phyloP scores from a whole-genome alignment of 2,329 filamentous ascomycete species.

The Phialemonium atrogriseum region DNA sequence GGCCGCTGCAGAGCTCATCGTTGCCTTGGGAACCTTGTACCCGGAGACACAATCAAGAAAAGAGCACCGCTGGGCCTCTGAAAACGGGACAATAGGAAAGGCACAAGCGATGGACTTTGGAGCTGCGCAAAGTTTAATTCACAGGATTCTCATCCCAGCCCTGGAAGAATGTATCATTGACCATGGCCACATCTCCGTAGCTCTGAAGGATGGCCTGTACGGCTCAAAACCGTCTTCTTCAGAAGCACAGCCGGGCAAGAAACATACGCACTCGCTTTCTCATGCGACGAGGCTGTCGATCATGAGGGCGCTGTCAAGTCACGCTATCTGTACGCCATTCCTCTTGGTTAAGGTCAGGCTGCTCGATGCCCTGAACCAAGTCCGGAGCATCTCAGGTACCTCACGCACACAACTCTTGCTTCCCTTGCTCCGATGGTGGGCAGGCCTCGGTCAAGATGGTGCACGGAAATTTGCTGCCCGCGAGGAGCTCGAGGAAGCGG shows the following conservation, averaged over 20 bases:
- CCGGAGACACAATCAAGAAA: constrained; percentile 13
- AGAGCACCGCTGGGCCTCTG: not conserved
- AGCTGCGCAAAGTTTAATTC: constrained; percentile 52
- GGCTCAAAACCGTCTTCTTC: constrained; percentile 35
- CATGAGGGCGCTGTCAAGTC: constrained; percentile 64
- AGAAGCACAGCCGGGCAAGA: constrained; percentile 34
- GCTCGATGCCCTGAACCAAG: constrained; percentile 61
- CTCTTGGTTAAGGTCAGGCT: constrained; percentile 62
- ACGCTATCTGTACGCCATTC: constrained; percentile 61
- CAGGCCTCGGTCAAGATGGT: constrained; percentile 41
- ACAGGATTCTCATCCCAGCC: constrained; percentile 60
- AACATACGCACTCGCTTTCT: constrained; percentile 31
- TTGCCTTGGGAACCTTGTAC: constrained; percentile 45
- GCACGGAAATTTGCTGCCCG: constrained; percentile 38
- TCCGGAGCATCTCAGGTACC: constrained; percentile 62
- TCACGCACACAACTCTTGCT: constrained; percentile 68
- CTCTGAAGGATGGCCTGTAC: constrained; percentile 54
- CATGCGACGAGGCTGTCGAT: constrained; percentile 57
- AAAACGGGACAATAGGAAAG: not conserved
- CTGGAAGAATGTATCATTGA: constrained; percentile 86
- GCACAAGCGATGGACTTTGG: constrained; percentile 47
- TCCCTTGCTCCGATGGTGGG: constrained; percentile 66
- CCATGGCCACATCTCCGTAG: constrained; percentile 56
- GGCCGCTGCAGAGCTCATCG: constrained; percentile 61
- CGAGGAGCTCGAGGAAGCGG: constrained; percentile 21